These are phyloP conservation scores for Penicillium sp. DNA, from an alignment of 2,329 filamentous ascomycete genomes.

Conservation along the genomic window DNA sequence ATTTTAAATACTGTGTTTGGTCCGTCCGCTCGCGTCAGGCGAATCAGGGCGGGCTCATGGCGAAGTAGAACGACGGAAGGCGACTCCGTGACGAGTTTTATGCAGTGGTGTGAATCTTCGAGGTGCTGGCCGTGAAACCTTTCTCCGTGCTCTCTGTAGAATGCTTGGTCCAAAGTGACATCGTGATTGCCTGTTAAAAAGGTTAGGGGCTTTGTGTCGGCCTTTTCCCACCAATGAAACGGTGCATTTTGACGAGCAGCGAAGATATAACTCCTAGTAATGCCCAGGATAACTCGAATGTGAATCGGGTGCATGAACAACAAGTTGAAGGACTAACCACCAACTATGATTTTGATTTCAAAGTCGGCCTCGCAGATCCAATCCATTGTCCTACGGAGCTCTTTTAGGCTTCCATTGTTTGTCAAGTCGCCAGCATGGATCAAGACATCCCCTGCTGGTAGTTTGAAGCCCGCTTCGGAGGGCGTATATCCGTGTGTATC, in stretches of 20 bases:
- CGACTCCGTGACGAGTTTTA: constrained; percentile 40
- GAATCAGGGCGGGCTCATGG: constrained; percentile 47
- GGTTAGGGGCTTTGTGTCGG: neutral
- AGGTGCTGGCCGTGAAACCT: constrained; percentile 45
- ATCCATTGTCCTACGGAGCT: constrained; percentile 51
- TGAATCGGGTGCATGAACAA: neutral
- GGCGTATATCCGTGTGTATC: constrained; percentile 57
- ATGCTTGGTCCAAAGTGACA: constrained; percentile 51
- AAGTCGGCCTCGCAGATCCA: constrained; percentile 56
- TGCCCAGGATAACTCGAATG: neutral
- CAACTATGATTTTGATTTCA: constrained; percentile 55
- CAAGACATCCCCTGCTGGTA: constrained; percentile 56
- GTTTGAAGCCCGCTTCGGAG: constrained; percentile 46
- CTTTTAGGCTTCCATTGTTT: constrained; percentile 52
- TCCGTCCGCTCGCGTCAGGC: constrained; percentile 44
- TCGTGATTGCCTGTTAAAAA: constrained; percentile 55
- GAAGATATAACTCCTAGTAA: neutral
- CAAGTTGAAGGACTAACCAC: constrained; percentile 41
- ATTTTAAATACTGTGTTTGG: constrained; percentile 51
- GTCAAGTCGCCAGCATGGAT: constrained; percentile 60
- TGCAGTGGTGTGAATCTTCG: constrained; percentile 47
- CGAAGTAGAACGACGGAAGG: constrained; percentile 52
- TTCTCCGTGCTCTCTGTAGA: constrained; percentile 44
- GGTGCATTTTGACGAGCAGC: neutral
- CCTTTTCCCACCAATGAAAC: neutral